Base-by-base conservation (phyloP, 2,329 filamentous ascomycete species). In the Anthostomella pinea region DNA sequence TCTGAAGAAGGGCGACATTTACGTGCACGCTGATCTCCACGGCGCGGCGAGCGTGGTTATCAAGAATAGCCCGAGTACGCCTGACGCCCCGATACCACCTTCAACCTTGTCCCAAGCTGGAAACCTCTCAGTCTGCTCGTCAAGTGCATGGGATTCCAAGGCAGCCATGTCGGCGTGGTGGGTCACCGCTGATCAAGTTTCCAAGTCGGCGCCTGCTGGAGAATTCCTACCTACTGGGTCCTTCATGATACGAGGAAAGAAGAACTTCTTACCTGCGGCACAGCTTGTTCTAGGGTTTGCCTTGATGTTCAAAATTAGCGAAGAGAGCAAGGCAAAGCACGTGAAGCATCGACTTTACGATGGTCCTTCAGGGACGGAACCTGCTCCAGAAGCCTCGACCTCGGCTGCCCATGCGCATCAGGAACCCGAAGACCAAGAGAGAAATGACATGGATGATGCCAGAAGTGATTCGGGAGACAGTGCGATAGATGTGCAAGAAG, bases 81-180 rank as follows among this genome's bases (percentile, higher is more conserved):
- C 85, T 0, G 84, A 94, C 60, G 86, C 87, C 1, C 89, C 90
- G 0, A 91, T 98, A 17, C 88, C 93, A 3, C 93, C 93, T 0
- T 87, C 87, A 2, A 97, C 93, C 0, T 67, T 98, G 3, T 85
- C 87, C 0, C 93, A 98, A 65, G 93, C 93, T 4, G 93, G 93
- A 0, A 83, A 83, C 28, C 67, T 96, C 19, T 82, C 85, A 0
- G 85, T 98, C 5, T 87, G 87, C 45, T 85, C 87, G 7, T 96
- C 89, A 1, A 83, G 73, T 38, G 93, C 91, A 0, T 98, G 93
- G 93, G 93, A 97, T 43, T 91, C 87, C 2, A 98, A 98, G 62
- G 91, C 91, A 7, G 80, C 88, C 11, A 95, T 97, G 86, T 84
- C 86, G 13, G 90, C 91, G 7, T 98, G 87, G 84, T 98, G 93